These are phyloP conservation scores for Arthrobotrys conoides DNA, from an alignment of 2,329 filamentous ascomycete species.

Conservation along the genomic window DNA sequence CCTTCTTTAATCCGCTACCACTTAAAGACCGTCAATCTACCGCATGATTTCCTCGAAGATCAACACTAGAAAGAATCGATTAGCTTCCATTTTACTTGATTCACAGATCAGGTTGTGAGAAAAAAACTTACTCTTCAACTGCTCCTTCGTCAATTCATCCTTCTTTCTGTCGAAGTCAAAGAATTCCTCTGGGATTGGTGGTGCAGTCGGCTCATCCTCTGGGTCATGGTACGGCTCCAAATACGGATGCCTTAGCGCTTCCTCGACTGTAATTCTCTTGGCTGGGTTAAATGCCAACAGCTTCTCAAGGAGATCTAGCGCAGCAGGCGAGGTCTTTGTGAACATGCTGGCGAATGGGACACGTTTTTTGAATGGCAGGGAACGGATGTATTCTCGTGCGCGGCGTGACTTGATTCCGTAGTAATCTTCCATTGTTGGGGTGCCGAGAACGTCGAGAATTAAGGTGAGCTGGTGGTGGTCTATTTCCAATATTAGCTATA, in stretches of 20 bases:
- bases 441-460: constrained; percentile 96
- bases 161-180: constrained; percentile 99
- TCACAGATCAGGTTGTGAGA: not conserved
- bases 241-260: constrained; percentile 96
- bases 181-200: constrained; percentile 97
- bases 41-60: constrained; percentile 98
- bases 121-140: constrained; percentile 81
- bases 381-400: constrained; percentile 97
- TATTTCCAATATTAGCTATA: constrained; percentile 66
- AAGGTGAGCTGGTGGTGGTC: constrained; percentile 98
- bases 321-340: constrained; percentile 98
- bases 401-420: constrained; percentile 99
- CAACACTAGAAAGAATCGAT: constrained; percentile 71
- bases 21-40: constrained; percentile 29
- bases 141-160: constrained; percentile 97
- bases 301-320: constrained; percentile 93
- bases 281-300: constrained; percentile 97
- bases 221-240: constrained; percentile 99
- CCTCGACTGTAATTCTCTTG: constrained; percentile 98
- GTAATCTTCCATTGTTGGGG: constrained; percentile 99
- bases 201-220: constrained; percentile 96
- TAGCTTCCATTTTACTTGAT: constrained; percentile 33
- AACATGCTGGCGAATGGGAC: constrained; percentile 97
- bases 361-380: constrained; percentile 99
- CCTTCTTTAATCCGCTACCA: not conserved